A percentile compares a stretch with the other conserved stretches of the same genome.
phyloP scores from a whole-genome alignment of 331 rosid genomes.

The Saraca asoca region DNA sequence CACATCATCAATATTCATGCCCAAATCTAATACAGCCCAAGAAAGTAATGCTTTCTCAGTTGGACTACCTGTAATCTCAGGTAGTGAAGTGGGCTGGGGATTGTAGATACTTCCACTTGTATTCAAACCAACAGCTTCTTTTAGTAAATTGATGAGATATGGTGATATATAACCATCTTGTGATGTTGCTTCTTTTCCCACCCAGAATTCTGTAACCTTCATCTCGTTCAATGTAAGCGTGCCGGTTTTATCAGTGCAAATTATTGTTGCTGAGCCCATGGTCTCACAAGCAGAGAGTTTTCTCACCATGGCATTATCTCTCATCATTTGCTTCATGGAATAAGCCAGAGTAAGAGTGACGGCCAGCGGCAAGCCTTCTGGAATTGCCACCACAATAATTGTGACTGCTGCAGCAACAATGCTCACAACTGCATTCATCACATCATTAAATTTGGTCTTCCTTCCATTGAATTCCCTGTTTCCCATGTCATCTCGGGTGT shows the following conservation, averaged over 20 bases:
- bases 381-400: conserved; percentile 1
- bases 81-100: background rate
- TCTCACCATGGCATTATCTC: background rate
- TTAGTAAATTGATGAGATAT: background rate
- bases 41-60: conserved; percentile 6
- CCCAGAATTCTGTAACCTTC: background rate
- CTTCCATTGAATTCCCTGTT: background rate
- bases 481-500: background rate
- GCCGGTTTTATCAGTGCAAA: conserved; percentile 8
- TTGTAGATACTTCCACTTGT: background rate
- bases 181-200: background rate
- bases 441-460: background rate
- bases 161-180: background rate
- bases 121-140: background rate
- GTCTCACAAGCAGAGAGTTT: conserved; percentile 11
- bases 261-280: conserved; percentile 2
- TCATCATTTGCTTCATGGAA: conserved; percentile 13
- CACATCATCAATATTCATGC: background rate
- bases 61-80: conserved; percentile 4
- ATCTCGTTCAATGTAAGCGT: background rate
- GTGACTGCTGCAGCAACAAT: conserved; percentile 8
- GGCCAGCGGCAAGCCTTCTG: background rate
- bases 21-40: background rate
- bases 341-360: background rate
- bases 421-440: background rate